A percentile compares a stretch with the other conserved stretches of the same genome.
phyloP scores from a whole-genome alignment of 108 stramenopile species.

The Cyclotella baltica region DNA sequence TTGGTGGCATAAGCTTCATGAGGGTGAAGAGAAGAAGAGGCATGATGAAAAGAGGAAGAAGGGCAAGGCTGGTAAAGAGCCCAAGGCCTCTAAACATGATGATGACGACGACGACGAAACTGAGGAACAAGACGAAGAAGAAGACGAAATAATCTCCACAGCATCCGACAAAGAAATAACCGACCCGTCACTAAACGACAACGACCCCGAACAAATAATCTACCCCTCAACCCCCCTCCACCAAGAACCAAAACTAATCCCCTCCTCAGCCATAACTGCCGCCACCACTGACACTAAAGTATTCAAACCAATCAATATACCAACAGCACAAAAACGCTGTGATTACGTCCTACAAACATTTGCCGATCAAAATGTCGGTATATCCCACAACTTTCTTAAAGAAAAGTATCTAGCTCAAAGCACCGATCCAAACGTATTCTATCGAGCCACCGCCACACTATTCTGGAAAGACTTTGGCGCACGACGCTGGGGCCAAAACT shows the following conservation, averaged over 20 bases:
- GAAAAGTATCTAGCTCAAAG: slow-evolving; percentile 51
- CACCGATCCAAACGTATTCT: slow-evolving; percentile 61
- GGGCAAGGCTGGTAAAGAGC: background rate
- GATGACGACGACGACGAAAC: slow-evolving; percentile 14
- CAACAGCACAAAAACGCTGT: slow-evolving; percentile 41
- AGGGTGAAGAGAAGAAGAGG: background rate
- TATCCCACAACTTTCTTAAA: slow-evolving; percentile 32
- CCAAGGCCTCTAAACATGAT: slow-evolving; percentile 9
- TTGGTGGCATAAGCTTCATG: background rate
- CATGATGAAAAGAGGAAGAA: slow-evolving; percentile 4
- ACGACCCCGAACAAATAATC: background rate
- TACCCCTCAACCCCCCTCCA: background rate
- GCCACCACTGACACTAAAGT: background rate
- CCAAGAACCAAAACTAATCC: slow-evolving; percentile 18
- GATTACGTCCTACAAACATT: slow-evolving; percentile 52
- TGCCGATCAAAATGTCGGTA: slow-evolving; percentile 29
- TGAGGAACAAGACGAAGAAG: slow-evolving; percentile 12
- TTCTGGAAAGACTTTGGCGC: slow-evolving; percentile 68
- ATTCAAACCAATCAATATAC: slow-evolving; percentile 15
- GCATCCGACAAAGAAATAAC: background rate
- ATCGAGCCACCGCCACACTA: slow-evolving; percentile 62
- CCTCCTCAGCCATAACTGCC: background rate
- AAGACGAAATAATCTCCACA: background rate
- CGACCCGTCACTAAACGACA: background rate
- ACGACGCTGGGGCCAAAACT: slow-evolving; percentile 38